These are phyloP conservation scores for Trichoderma sp. DNA, from an alignment of 2,329 filamentous ascomycete species.

Conservation along the genomic window DNA sequence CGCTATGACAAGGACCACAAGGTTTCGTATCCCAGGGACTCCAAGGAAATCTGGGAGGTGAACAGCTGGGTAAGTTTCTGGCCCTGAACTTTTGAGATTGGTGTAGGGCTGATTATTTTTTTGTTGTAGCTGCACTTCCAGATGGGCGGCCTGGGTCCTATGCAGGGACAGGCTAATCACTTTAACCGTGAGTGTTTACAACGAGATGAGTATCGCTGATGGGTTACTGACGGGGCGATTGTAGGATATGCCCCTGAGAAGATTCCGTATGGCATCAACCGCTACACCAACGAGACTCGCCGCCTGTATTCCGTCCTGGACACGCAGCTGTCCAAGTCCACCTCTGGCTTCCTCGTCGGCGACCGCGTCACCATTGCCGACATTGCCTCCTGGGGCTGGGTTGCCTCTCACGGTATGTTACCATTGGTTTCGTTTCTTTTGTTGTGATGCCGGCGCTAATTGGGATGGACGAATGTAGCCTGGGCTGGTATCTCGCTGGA, in stretches of 20 bases:
- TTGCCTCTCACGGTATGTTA: constrained; percentile 49
- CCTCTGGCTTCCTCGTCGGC: constrained; percentile 60
- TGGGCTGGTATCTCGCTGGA: constrained; percentile 56
- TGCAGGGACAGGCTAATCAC: constrained; percentile 81
- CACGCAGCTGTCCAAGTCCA: constrained; percentile 59
- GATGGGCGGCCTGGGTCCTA: constrained; percentile 76
- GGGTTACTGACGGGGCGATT: background rate
- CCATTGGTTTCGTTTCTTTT: background rate
- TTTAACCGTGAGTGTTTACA: constrained; percentile 55
- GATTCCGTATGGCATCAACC: constrained; percentile 77
- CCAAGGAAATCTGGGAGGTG: constrained; percentile 72
- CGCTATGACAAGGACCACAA: constrained; percentile 79
- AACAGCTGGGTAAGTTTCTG: constrained; percentile 64
- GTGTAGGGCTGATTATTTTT: background rate
- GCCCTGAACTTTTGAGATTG: background rate
- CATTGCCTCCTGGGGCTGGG: constrained; percentile 78
- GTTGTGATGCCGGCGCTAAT: background rate
- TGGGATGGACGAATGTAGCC: background rate
- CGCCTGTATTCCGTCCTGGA: constrained; percentile 78
- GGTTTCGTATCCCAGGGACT: constrained; percentile 71
- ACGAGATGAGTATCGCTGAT: background rate
- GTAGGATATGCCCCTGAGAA: constrained; percentile 72
- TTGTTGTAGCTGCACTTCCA: constrained; percentile 59
- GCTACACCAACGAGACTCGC: constrained; percentile 81
- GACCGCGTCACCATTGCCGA: constrained; percentile 73